Percentiles rank a stretch among this genome's conserved stretches.
phyloP scores from a whole-genome alignment of 768 basidiomycete genomes.

The Mycena rebaudengoi region DNA sequence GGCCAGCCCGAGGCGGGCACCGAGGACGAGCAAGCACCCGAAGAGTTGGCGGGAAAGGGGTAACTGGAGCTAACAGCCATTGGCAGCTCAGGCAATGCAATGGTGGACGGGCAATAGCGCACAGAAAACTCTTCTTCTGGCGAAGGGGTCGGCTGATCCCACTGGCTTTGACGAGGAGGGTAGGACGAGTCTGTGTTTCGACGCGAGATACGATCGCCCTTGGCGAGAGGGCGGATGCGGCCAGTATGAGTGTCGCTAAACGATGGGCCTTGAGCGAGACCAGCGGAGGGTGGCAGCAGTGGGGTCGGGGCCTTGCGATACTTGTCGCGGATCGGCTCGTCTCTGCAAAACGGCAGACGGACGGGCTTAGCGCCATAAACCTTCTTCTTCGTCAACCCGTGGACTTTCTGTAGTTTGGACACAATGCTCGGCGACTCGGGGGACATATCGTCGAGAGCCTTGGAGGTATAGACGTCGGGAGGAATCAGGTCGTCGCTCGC shows the following conservation, averaged over 20 bases:
- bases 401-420: conserved; percentile 68
- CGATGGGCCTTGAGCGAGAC: conserved; percentile 31
- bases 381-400: conserved; percentile 77
- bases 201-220: conserved; percentile 10
- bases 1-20: background rate
- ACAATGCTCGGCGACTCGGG: conserved; percentile 60
- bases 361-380: conserved; percentile 62
- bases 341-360: conserved; percentile 61
- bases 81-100: conserved; percentile 11
- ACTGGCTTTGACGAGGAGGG: background rate
- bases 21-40: background rate
- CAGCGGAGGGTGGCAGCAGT: conserved; percentile 37
- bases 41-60: background rate
- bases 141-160: background rate
- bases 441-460: conserved; percentile 27
- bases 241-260: conserved; percentile 7
- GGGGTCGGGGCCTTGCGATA: conserved; percentile 42
- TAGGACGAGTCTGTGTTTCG: conserved; percentile 5
- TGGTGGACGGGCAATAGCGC: conserved; percentile 6
- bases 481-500: background rate
- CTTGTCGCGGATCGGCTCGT: conserved; percentile 52
- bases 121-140: background rate
- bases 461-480: conserved; percentile 12
- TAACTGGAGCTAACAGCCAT: background rate
- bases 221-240: background rate